Percentiles rank a stretch among this genome's conserved stretches.
phyloP scores from a whole-genome alignment of 768 basidiomycete species.

The Auricularia cornea region DNA sequence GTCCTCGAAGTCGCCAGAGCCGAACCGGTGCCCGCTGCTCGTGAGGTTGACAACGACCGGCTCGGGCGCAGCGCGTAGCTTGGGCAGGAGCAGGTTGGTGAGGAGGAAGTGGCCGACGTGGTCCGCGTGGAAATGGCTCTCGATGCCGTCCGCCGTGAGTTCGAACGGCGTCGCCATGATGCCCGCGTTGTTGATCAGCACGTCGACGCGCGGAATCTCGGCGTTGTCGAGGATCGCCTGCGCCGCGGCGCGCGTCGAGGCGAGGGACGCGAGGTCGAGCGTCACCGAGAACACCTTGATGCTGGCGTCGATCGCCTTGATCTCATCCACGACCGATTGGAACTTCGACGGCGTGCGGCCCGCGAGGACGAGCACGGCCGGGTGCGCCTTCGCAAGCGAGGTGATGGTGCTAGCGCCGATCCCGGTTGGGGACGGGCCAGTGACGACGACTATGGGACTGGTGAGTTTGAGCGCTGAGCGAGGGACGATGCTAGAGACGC shows the following conservation, averaged over 20 bases:
- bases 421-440: neutral
- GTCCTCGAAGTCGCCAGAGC: neutral
- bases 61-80: neutral
- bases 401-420: neutral
- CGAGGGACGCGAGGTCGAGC: slow-evolving; percentile 1
- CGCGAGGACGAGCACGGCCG: neutral
- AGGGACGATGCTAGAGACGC: neutral
- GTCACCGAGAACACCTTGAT: slow-evolving; percentile 1
- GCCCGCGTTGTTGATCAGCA: slow-evolving; percentile 6
- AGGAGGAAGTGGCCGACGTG: neutral
- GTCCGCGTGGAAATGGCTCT: neutral
- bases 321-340: slow-evolving; percentile 58
- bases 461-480: no score
- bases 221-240: slow-evolving; percentile 1
- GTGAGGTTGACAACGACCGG: neutral
- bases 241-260: slow-evolving; percentile 3
- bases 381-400: neutral
- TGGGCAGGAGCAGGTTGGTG: neutral
- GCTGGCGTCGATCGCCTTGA: slow-evolving; percentile 34
- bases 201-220: slow-evolving; percentile 5
- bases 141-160: neutral
- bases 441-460: neutral
- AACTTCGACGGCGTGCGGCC: neutral
- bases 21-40: neutral
- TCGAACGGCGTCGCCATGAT: neutral